Evolutionary conservation across 1,284 basidiomycete species (phyloP).

Genomic region (Cryptococcus floricola): DNA sequence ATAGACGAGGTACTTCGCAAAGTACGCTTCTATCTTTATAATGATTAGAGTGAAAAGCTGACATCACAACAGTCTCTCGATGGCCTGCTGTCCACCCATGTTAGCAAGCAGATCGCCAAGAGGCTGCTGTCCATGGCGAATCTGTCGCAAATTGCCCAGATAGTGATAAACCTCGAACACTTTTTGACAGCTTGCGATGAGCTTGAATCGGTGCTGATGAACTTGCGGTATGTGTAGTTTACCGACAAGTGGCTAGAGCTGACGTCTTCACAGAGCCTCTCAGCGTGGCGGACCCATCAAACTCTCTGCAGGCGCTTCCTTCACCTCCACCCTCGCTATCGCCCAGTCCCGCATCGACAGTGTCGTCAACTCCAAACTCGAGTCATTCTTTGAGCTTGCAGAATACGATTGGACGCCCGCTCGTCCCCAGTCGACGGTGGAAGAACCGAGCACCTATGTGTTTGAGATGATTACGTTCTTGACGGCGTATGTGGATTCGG

Average conservation of each 20-base stretch:
- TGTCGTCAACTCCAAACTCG: conserved; percentile 87
- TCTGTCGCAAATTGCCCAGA: conserved; percentile 90
- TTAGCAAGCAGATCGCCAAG: conserved; percentile 71
- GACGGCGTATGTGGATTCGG: conserved; percentile 90
- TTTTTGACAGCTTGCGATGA: conserved; percentile 83
- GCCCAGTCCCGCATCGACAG: conserved; percentile 75
- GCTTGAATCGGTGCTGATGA: conserved; percentile 80
- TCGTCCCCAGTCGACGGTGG: conserved; percentile 50
- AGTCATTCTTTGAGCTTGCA: conserved; percentile 90
- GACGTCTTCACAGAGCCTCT: conserved; percentile 58
- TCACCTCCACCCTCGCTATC: conserved; percentile 64
- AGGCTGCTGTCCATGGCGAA: conserved; percentile 68
- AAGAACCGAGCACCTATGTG: conserved; percentile 79
- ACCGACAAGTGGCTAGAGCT: neutral
- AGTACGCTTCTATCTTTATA: conserved; percentile 51
- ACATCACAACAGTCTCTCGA: conserved; percentile 69
- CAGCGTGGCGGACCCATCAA: conserved; percentile 68
- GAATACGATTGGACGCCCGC: conserved; percentile 89
- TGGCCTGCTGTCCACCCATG: conserved; percentile 72
- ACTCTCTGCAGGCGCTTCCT: conserved; percentile 52
- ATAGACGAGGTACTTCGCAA: conserved; percentile 88
- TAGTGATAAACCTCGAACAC: conserved; percentile 89
- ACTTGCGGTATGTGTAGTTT: conserved; percentile 55
- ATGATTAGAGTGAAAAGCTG: neutral
- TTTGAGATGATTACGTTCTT: conserved; percentile 95